Evolutionary conservation across 805 yeast genomes (phyloP), one percentile per base, ranked within the genome.

Genomic region (Millerago galiae): DNA sequence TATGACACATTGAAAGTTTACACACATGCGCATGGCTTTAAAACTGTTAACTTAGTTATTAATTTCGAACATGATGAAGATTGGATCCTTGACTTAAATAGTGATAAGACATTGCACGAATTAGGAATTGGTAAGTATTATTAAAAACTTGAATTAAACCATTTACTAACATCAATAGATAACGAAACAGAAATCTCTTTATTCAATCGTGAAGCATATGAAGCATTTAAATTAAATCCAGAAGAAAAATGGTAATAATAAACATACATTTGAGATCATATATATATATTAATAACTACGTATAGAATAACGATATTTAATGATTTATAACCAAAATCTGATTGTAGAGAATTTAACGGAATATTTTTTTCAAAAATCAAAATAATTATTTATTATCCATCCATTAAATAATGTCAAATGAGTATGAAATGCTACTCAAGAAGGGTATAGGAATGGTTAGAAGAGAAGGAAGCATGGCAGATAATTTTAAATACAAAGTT

Each of bases 11-110:
- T 91, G 43, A 93, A 93, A 62, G 73, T 93, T 7, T 93, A 93
- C 65, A 84, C 96, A 25, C 89, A 88, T 58, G 98, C 99, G 0
- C 98, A 91, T 61, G 93, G 95, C 11, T 76, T 95, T 26, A 93
- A 93, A 65, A 86, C 96, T 2, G 83, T 89, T 78, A 89, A 93
- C 58, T 70, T 93, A 51, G 93, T 89, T 37, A 84, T 93, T 48
- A 93, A 93, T 60, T 75, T 93, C 60, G 96, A 87, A 24, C 81
- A 90, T 55, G 86, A 80, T 54, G 84, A 81, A 6, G 82, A 79
- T 43, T 84, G 95, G 89, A 67, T 85, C 5, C 59, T 85, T 42
- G 53, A 54, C 37, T 31, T 54, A 8, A 66, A 68, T 33, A 33
- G 50, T 62, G 41, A 60, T 54, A 30, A 68, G 68, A 45, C 59